Evolutionary conservation across 768 basidiomycete genomes (phyloP).

Genomic region (Tulasnella sp.): DNA sequence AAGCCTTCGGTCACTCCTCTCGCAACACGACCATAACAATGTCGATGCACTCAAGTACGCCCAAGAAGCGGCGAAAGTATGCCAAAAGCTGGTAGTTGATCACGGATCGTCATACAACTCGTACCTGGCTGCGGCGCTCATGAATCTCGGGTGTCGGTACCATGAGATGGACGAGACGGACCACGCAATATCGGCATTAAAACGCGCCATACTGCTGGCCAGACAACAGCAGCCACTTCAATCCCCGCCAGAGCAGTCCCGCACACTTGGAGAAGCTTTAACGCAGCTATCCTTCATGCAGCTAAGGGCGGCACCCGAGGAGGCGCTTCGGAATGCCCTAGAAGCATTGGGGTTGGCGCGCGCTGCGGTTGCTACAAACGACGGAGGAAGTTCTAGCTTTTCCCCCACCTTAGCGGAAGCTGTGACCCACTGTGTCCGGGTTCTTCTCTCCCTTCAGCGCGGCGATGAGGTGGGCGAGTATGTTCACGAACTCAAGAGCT

Average conservation of each 20-base stretch:
- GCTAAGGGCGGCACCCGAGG: not conserved
- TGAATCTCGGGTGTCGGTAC: conserved; percentile 6
- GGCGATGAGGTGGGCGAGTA: too few relatives aligned
- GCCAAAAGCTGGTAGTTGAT: not conserved
- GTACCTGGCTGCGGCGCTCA: not conserved
- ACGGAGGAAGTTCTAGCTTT: too few relatives aligned
- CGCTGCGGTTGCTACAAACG: not conserved
- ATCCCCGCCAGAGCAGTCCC: not conserved
- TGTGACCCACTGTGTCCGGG: too few relatives aligned
- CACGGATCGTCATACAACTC: not conserved
- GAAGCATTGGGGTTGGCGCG: not conserved
- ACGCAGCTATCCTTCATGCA: not conserved
- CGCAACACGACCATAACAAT: too few relatives aligned
- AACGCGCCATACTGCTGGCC: not conserved
- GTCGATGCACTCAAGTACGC: not conserved
- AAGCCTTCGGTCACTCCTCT: too few relatives aligned
- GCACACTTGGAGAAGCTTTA: conserved; percentile 4
- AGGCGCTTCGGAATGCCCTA: not conserved
- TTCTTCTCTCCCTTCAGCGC: too few relatives aligned
- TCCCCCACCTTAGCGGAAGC: too few relatives aligned
- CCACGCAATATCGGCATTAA: not conserved
- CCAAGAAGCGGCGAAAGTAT: not conserved
- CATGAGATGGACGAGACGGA: conserved; percentile 4
- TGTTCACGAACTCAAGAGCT: too few relatives aligned
- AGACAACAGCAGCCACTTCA: not conserved